These are phyloP conservation scores for Mycena amicta DNA, from an alignment of 768 basidiomycete species.

Conservation along the genomic window DNA sequence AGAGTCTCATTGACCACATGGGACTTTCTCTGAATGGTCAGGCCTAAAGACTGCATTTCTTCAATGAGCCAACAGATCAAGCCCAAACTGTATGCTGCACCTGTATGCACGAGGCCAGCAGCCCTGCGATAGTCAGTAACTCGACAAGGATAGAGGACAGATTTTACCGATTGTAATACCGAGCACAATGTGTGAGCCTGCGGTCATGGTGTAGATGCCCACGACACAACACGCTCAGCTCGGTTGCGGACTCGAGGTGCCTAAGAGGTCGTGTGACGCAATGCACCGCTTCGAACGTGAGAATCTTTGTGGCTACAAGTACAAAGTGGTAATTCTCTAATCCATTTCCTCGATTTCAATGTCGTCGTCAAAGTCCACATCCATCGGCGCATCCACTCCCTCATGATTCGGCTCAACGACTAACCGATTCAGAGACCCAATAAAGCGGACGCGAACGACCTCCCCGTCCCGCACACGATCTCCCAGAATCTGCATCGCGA, in stretches of 20 bases:
- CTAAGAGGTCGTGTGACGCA: not conserved
- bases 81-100: no score
- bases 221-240: not conserved
- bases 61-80: no score
- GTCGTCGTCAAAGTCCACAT: conserved; percentile 62
- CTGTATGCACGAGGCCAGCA: conserved; percentile 84
- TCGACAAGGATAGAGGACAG: not conserved
- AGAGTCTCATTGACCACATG: conserved; percentile 81
- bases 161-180: conserved; percentile 48
- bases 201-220: conserved; percentile 10
- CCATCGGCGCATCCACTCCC: conserved; percentile 48
- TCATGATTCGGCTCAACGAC: conserved; percentile 84
- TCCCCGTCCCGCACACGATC: conserved; percentile 84
- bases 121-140: conserved; percentile 31
- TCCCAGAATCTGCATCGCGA: conserved; percentile 83
- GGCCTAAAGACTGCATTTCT: conserved; percentile 87
- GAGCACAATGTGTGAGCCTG: conserved; percentile 41
- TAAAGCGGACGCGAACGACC: conserved; percentile 71
- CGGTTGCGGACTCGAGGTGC: not conserved
- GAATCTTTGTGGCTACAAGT: not conserved
- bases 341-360: conserved; percentile 76
- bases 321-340: conserved; percentile 21
- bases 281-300: not conserved
- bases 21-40: conserved; percentile 92
- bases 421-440: conserved; percentile 80